Evolutionary conservation across 129 eudicot genomes (phyloP).

Genomic region (Gnaphalium uliginosum): DNA sequence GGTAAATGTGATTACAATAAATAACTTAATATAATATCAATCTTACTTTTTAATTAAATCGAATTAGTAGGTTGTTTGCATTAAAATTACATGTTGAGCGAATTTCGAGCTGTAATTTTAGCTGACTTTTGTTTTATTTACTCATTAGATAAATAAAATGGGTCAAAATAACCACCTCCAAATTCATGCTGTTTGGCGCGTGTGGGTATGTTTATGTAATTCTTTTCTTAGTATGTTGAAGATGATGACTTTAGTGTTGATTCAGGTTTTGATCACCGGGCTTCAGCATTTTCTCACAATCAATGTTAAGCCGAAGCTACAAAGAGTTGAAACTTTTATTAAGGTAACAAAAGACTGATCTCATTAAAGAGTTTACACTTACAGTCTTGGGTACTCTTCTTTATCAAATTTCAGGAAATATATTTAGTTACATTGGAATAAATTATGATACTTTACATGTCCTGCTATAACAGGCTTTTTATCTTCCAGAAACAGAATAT

Average conservation of each 20-base stretch:
- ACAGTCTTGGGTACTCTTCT: slow-evolving; percentile 18
- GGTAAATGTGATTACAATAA: not conserved
- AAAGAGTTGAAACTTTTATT: slow-evolving; percentile 74
- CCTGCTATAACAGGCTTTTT: slow-evolving; percentile 68
- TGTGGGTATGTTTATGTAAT: slow-evolving; percentile 4
- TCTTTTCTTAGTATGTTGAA: slow-evolving; percentile 13
- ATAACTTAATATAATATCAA: not conserved
- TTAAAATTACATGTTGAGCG: not conserved
- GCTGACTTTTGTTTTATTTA: not conserved
- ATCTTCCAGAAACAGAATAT: slow-evolving; percentile 94
- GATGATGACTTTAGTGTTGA: slow-evolving; percentile 2
- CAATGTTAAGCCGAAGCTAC: slow-evolving; percentile 75
- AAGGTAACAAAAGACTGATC: slow-evolving; percentile 54
- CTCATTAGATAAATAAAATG: not conserved
- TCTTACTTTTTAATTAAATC: not conserved
- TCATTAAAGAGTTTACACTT: not conserved
- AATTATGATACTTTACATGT: not conserved
- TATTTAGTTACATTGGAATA: slow-evolving; percentile 2
- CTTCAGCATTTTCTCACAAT: slow-evolving; percentile 75
- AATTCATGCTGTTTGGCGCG: not conserved
- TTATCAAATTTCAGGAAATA: slow-evolving; percentile 16
- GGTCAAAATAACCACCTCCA: slow-evolving; percentile 5
- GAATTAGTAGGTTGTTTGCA: not conserved
- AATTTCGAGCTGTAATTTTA: not conserved
- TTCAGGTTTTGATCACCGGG: slow-evolving; percentile 93